Conservation (phyloP, 768 basidiomycete genomes). For the Glaciozyma martinii region DNA sequence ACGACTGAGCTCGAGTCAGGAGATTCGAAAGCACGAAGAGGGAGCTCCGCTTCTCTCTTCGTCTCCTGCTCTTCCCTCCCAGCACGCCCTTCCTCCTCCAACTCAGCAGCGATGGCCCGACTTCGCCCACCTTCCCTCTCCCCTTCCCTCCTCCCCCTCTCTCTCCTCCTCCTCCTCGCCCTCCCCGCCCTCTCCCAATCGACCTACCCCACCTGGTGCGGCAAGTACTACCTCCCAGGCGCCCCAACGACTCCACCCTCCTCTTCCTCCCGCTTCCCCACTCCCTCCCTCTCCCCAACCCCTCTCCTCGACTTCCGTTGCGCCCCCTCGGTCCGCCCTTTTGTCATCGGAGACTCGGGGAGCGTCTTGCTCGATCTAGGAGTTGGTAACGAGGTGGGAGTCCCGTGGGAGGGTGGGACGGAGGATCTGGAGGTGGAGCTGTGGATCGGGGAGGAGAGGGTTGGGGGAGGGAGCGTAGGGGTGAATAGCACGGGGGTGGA, state of each 20-base stretch:
- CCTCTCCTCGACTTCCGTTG: constrained; percentile 2
- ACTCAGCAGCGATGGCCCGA: too few species aligned
- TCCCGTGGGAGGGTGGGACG: background rate
- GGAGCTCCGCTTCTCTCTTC: too few species aligned
- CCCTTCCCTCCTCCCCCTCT: too few species aligned
- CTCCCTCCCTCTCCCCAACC: background rate
- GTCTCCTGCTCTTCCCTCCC: too few species aligned
- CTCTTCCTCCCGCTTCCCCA: background rate
- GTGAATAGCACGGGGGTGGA: background rate
- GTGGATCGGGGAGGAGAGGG: background rate
- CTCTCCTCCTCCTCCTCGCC: too few species aligned
- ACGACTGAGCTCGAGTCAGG: too few species aligned
- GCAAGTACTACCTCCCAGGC: constrained; percentile 1
- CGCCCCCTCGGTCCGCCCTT: background rate
- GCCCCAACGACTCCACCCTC: background rate
- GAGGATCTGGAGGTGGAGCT: background rate
- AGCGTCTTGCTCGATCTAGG: background rate
- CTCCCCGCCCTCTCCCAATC: too few species aligned
- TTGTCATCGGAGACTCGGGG: background rate
- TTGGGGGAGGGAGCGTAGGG: background rate
- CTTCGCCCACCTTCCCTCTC: too few species aligned
- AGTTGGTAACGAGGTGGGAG: background rate
- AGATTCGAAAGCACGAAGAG: too few species aligned
- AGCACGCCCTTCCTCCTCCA: too few species aligned
- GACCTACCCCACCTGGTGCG: background rate